These are phyloP conservation scores for Salix arbutifolia DNA, from an alignment of 345 rosid genomes.

Conservation along the genomic window DNA sequence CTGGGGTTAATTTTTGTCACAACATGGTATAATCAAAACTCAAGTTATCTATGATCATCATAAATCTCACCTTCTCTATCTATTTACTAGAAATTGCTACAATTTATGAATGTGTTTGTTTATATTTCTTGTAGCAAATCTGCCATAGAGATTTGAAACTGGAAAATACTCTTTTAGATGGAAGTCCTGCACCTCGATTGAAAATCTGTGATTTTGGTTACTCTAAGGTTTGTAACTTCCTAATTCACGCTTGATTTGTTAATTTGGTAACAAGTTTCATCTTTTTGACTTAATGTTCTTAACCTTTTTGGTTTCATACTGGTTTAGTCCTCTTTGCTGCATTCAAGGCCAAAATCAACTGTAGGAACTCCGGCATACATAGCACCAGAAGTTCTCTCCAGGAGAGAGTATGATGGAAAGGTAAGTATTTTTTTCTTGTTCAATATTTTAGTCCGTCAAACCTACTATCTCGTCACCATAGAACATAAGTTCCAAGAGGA, in stretches of 20 bases:
- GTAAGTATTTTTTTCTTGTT: conserved; percentile 22
- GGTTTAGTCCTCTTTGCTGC: conserved; percentile 70
- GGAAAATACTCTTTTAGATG: conserved; percentile 87
- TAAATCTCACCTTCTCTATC: not conserved
- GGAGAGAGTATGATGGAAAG: conserved; percentile 83
- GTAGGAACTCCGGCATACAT: conserved; percentile 95
- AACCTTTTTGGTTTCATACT: not conserved
- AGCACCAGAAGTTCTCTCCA: conserved; percentile 87
- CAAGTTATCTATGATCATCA: not conserved
- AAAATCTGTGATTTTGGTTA: conserved; percentile 94
- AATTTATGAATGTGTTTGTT: not conserved
- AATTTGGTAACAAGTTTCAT: not conserved
- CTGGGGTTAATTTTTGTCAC: conserved; percentile 81
- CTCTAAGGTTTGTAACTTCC: conserved; percentile 55
- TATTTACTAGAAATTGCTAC: not conserved
- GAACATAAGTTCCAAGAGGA: not conserved
- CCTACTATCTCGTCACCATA: not conserved
- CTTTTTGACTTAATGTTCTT: not conserved
- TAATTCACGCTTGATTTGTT: not conserved
- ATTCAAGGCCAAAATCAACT: conserved; percentile 89
- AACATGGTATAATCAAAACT: conserved; percentile 44
- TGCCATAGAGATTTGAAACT: conserved; percentile 93
- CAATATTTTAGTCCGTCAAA: not conserved
- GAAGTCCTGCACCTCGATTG: conserved; percentile 84
- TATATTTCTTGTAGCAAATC: conserved; percentile 57